These are phyloP conservation scores for Nitzschia sp. DNA, from an alignment of 108 stramenopile genomes.

Conservation along the genomic window DNA sequence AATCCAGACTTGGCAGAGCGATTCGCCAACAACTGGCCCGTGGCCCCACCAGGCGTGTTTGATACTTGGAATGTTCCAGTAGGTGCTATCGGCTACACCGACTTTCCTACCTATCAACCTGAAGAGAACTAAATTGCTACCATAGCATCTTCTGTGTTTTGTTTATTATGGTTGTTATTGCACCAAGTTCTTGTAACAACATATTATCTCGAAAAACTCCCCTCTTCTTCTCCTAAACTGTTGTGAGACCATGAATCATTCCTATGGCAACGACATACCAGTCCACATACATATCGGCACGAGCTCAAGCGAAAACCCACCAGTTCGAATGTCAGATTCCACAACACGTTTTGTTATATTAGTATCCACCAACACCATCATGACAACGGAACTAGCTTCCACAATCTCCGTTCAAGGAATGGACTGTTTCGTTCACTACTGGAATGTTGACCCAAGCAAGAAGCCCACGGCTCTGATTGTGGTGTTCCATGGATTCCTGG, in stretches of 20 bases:
- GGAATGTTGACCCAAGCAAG: slow-evolving; percentile 24
- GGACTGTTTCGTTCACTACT: slow-evolving; percentile 52
- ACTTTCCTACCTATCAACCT: slow-evolving; percentile 47
- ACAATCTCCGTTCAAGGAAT: slow-evolving; percentile 44
- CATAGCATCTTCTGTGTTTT: too few species aligned
- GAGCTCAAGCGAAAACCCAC: not conserved
- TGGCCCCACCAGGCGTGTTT: slow-evolving; percentile 35
- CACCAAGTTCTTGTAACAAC: too few species aligned
- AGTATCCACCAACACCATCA: not conserved
- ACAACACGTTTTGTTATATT: slow-evolving; percentile 7
- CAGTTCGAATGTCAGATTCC: not conserved
- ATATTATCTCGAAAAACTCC: too few species aligned
- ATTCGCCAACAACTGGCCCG: slow-evolving; percentile 51
- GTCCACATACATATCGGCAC: too few species aligned
- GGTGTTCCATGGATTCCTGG: slow-evolving; percentile 78
- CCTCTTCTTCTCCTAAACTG: too few species aligned
- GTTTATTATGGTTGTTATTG: too few species aligned
- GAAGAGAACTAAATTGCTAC: not conserved
- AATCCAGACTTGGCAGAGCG: slow-evolving; percentile 80
- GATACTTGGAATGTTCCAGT: slow-evolving; percentile 46
- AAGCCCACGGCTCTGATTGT: slow-evolving; percentile 55
- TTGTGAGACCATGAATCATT: too few species aligned
- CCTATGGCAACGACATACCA: too few species aligned
- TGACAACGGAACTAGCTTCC: slow-evolving; percentile 1
- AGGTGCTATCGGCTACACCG: slow-evolving; percentile 66